These are phyloP conservation scores for Lodderomyces theae DNA, from an alignment of 1,139 yeast genomes.

Conservation along the genomic window DNA sequence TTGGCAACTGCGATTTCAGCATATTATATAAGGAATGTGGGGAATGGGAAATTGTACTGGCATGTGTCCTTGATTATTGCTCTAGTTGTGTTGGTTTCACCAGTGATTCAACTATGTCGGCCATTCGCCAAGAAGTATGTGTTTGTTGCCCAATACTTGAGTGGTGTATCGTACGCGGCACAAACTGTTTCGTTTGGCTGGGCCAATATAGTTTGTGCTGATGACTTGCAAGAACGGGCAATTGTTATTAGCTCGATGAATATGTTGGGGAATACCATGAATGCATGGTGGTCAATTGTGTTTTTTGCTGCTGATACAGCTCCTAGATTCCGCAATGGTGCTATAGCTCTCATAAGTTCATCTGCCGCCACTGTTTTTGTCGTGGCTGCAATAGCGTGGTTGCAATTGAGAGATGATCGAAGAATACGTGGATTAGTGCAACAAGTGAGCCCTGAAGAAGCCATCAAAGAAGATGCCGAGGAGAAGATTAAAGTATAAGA, in stretches of 20 bases:
- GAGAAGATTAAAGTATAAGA: neutral
- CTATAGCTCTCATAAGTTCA: slow-evolving; percentile 57
- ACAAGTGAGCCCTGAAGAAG: neutral
- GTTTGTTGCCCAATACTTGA: slow-evolving; percentile 53
- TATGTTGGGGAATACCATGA: slow-evolving; percentile 61
- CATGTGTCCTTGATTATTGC: slow-evolving; percentile 46
- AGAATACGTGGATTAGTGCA: slow-evolving; percentile 39
- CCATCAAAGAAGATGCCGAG: neutral
- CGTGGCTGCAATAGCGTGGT: slow-evolving; percentile 22
- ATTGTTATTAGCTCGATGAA: slow-evolving; percentile 61
- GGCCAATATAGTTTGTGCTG: slow-evolving; percentile 55
- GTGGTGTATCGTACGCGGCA: slow-evolving; percentile 55
- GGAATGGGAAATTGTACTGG: slow-evolving; percentile 33
- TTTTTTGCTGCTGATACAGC: slow-evolving; percentile 51
- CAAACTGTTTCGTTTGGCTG: slow-evolving; percentile 59
- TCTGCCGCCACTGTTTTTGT: slow-evolving; percentile 26
- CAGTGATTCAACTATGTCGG: slow-evolving; percentile 30
- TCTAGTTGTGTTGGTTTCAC: slow-evolving; percentile 36
- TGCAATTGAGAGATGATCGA: slow-evolving; percentile 44
- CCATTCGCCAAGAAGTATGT: slow-evolving; percentile 19
- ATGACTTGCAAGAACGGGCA: slow-evolving; percentile 50
- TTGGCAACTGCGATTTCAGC: slow-evolving; percentile 46
- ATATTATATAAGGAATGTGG: slow-evolving; percentile 36
- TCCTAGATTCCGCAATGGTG: slow-evolving; percentile 50
- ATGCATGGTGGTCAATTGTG: slow-evolving; percentile 61